A percentile compares a stretch with the other conserved stretches of the same genome.
Conservation (phyloP, 192 early-diverging fungal genomes). For the Entomortierella beljakovae region DNA sequence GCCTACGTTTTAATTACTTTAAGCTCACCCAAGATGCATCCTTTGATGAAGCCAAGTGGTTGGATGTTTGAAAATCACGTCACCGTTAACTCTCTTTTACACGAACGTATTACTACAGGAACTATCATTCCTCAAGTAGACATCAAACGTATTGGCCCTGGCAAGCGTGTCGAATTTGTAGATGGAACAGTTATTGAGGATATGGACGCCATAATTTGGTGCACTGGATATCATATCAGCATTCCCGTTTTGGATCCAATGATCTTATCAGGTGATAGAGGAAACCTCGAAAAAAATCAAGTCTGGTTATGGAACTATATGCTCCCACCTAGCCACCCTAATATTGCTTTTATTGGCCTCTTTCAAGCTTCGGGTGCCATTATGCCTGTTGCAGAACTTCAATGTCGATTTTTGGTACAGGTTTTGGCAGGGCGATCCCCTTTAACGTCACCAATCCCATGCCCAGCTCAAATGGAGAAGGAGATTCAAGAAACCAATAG, state of each 20-base stretch:
- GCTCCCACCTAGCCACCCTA: slow-evolving; percentile 59
- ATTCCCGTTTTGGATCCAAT: slow-evolving; percentile 61
- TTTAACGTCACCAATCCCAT: slow-evolving; percentile 4
- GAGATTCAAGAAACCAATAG: slow-evolving; percentile 35
- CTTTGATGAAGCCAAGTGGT: slow-evolving; percentile 56
- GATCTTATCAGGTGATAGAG: slow-evolving; percentile 43
- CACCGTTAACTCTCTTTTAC: slow-evolving; percentile 61
- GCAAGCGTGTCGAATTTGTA: slow-evolving; percentile 62
- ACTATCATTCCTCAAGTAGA: slow-evolving; percentile 62
- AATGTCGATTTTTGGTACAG: slow-evolving; percentile 61
- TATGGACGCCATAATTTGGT: slow-evolving; percentile 70
- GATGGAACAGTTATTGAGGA: slow-evolving; percentile 64
- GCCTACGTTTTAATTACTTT: not conserved
- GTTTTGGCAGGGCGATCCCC: slow-evolving; percentile 47
- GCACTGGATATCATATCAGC: slow-evolving; percentile 71
- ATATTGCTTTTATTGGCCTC: slow-evolving; percentile 71
- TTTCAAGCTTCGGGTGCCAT: slow-evolving; percentile 65
- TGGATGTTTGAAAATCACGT: slow-evolving; percentile 54
- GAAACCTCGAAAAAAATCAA: slow-evolving; percentile 54
- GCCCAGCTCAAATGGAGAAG: slow-evolving; percentile 58
- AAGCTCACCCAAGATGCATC: slow-evolving; percentile 7
- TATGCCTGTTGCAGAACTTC: slow-evolving; percentile 68
- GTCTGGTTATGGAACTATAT: slow-evolving; percentile 70
- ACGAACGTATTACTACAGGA: slow-evolving; percentile 64
- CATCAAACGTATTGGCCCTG: slow-evolving; percentile 54